Conservation (phyloP, 2,329 filamentous ascomycete genomes). For the Neonectria punicea region DNA sequence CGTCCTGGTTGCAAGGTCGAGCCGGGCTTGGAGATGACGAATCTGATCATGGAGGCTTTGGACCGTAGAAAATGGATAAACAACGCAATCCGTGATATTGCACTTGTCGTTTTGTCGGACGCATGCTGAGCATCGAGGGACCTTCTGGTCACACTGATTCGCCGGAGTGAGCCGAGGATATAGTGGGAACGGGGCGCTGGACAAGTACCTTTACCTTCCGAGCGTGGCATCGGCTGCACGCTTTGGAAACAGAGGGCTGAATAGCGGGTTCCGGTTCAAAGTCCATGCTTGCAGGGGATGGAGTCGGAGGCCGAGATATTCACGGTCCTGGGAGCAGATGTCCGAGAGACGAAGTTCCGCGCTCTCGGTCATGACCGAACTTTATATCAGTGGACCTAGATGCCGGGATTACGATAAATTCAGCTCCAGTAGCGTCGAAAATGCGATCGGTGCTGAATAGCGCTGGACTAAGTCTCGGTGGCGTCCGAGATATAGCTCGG, state of each 20-base stretch:
- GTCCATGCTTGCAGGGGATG: not conserved
- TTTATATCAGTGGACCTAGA: not conserved
- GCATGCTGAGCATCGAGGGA: too few relatives aligned
- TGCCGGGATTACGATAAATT: too few relatives aligned
- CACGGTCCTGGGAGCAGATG: not conserved
- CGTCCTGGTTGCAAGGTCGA: not conserved
- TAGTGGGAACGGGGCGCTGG: too few relatives aligned
- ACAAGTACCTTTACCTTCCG: too few relatives aligned
- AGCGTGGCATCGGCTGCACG: too few relatives aligned
- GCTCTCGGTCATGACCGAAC: not conserved
- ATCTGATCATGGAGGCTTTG: constrained; percentile 10
- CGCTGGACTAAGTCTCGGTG: not conserved
- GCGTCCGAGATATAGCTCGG: constrained; percentile 4
- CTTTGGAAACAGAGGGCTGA: constrained; percentile 15
- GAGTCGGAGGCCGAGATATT: not conserved
- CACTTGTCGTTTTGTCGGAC: too few relatives aligned
- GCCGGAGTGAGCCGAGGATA: too few relatives aligned
- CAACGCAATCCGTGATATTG: constrained; percentile 28
- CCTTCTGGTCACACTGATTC: too few relatives aligned
- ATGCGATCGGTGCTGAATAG: too few relatives aligned
- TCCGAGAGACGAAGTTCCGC: not conserved
- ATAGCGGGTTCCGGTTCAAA: not conserved
- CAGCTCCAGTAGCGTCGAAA: too few relatives aligned
- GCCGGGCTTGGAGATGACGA: not conserved
- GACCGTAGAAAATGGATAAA: constrained; percentile 21